Conservation (phyloP, 2,329 filamentous ascomycete genomes). For the Aotearoamyces nothofagi region DNA sequence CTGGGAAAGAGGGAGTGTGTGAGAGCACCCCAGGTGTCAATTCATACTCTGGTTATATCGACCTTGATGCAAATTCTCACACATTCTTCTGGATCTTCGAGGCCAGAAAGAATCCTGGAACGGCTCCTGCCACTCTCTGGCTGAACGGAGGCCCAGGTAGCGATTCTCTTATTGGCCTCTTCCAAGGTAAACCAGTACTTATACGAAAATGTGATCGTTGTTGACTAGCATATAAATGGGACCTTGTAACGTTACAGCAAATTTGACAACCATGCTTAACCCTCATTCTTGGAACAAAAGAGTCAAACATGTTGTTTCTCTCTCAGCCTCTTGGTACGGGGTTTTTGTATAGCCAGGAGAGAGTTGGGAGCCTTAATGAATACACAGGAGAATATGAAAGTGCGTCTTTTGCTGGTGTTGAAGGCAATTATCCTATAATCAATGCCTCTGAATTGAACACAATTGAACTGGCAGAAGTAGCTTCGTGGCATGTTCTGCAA, state of each 20-base stretch:
- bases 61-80: slow-evolving; percentile 23
- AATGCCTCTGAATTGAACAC: slow-evolving; percentile 35
- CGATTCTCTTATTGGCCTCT: slow-evolving; percentile 38
- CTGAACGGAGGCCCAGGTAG: slow-evolving; percentile 36
- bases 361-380: slow-evolving; percentile 12
- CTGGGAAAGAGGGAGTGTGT: slow-evolving; percentile 19
- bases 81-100: slow-evolving; percentile 35
- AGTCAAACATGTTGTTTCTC: slow-evolving; percentile 32
- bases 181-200: slow-evolving; percentile 18
- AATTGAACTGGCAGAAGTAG: slow-evolving; percentile 37
- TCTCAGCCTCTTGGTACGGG: slow-evolving; percentile 52
- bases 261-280: slow-evolving; percentile 20
- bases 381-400: slow-evolving; percentile 6
- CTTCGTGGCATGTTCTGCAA: slow-evolving; percentile 38
- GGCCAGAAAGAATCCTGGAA: slow-evolving; percentile 27
- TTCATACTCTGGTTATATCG: slow-evolving; percentile 15
- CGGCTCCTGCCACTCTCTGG: slow-evolving; percentile 34
- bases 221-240: slow-evolving; percentile 22
- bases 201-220: no score
- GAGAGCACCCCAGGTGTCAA: slow-evolving; percentile 16
- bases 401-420: slow-evolving; percentile 7
- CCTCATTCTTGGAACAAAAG: slow-evolving; percentile 49
- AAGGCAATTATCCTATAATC: slow-evolving; percentile 12
- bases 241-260: slow-evolving; percentile 23
- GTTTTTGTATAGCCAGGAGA: slow-evolving; percentile 40